Percentiles rank a stretch among this genome's conserved stretches.
These are phyloP conservation scores for Ligustrum vulgare DNA, from an alignment of 257 asterid species.

Conservation along the genomic window DNA sequence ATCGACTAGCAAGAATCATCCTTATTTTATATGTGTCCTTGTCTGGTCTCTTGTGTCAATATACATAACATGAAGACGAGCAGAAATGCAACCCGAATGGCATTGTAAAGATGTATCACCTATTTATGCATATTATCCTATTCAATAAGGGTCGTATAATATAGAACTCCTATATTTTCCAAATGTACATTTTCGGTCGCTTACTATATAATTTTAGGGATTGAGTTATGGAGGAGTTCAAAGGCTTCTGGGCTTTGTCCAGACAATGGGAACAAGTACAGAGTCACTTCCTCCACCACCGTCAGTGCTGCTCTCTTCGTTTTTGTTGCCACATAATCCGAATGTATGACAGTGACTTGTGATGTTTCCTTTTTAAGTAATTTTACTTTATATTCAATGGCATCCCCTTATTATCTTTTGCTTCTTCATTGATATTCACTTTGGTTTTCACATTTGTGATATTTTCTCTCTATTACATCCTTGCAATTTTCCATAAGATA, in stretches of 20 bases:
- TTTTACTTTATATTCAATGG: background rate
- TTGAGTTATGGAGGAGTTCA: conserved; percentile 66
- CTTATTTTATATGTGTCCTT: background rate
- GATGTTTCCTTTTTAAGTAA: conserved; percentile 19
- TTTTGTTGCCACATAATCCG: conserved; percentile 52
- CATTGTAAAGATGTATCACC: background rate
- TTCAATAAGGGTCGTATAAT: background rate
- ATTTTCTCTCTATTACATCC: background rate
- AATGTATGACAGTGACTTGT: conserved; percentile 47
- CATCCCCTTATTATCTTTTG: conserved; percentile 5
- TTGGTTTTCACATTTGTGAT: background rate
- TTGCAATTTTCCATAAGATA: background rate
- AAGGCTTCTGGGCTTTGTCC: conserved; percentile 59
- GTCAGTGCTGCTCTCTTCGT: conserved; percentile 59
- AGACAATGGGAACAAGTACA: conserved; percentile 55
- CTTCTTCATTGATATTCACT: conserved; percentile 14
- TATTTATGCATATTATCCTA: background rate
- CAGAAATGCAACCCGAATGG: background rate
- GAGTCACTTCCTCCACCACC: conserved; percentile 66
- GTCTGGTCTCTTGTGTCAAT: background rate
- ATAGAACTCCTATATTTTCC: background rate
- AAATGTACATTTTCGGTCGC: background rate
- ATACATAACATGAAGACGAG: background rate
- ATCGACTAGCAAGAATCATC: background rate
- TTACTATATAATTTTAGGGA: conserved; percentile 41